Evolutionary conservation across 2,329 filamentous ascomycete genomes (phyloP).

Genomic region (Cytospora piceae): DNA sequence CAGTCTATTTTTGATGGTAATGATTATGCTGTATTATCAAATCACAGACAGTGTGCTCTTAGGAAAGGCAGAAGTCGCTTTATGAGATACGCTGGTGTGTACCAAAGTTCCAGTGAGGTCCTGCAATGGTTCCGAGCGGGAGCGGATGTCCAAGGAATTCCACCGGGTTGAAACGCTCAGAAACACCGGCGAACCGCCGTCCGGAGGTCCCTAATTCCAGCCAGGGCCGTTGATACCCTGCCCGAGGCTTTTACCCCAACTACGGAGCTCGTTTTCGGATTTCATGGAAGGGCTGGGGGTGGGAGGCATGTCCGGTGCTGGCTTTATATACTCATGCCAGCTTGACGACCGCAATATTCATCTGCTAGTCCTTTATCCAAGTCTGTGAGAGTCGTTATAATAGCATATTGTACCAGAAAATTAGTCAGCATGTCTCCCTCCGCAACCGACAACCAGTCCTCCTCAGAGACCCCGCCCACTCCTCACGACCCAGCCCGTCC

Average conservation of each 20-base stretch:
- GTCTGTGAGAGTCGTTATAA: neutral
- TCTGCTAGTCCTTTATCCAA: neutral
- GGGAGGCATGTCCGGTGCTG: conserved; percentile 13
- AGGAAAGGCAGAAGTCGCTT: neutral
- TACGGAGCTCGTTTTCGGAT: conserved; percentile 26
- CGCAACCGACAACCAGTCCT: conserved; percentile 30
- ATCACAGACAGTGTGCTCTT: neutral
- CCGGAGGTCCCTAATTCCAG: conserved; percentile 5
- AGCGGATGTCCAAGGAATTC: neutral
- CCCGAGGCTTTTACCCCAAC: conserved; percentile 26
- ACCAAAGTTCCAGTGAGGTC: neutral
- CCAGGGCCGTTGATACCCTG: conserved; percentile 6
- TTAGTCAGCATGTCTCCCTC: conserved; percentile 37
- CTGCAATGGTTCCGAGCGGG: neutral
- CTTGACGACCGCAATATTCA: neutral
- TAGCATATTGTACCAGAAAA: neutral
- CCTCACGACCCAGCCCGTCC: conserved; percentile 39
- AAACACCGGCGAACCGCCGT: conserved; percentile 4
- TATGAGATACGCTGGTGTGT: neutral
- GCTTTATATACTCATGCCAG: conserved; percentile 18
- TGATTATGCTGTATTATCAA: neutral
- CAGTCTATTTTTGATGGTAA: neutral
- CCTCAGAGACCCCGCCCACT: conserved; percentile 12
- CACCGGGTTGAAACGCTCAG: neutral
- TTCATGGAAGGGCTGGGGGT: neutral